Conservation (phyloP, 2,329 filamentous ascomycete genomes). For the Pestalotiopsis fici region DNA sequence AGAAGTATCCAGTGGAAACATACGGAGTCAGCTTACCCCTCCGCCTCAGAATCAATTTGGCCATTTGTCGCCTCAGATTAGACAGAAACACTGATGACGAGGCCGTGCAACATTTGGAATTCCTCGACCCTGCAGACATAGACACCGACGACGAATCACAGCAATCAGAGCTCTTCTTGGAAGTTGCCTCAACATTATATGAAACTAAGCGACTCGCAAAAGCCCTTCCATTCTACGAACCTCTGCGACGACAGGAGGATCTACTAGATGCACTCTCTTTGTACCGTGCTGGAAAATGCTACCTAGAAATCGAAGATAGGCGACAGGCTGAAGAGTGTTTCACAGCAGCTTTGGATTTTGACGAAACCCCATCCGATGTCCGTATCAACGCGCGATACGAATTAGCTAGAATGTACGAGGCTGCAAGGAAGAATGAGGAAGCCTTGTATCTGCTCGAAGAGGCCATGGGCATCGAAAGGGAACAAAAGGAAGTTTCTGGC, state of each 20-base stretch:
- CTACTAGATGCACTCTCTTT: conserved; percentile 53
- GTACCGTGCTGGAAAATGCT: conserved; percentile 66
- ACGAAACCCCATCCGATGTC: conserved; percentile 57
- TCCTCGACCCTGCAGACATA: conserved; percentile 66
- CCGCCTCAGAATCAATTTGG: conserved; percentile 82
- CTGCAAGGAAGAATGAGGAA: conserved; percentile 69
- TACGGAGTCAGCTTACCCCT: conserved; percentile 78
- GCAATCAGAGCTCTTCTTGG: conserved; percentile 78
- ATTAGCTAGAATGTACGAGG: conserved; percentile 83
- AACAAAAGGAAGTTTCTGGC: conserved; percentile 27
- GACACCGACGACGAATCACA: conserved; percentile 56
- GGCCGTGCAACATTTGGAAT: conserved; percentile 75
- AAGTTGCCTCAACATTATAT: conserved; percentile 55
- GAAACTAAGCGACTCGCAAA: conserved; percentile 31
- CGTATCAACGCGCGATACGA: conserved; percentile 74
- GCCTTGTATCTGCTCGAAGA: conserved; percentile 78
- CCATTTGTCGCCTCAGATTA: conserved; percentile 76
- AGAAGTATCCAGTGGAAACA: conserved; percentile 49
- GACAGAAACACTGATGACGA: conserved; percentile 66
- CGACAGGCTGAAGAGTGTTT: conserved; percentile 78
- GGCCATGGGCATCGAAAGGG: conserved; percentile 65
- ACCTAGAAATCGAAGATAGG: conserved; percentile 62
- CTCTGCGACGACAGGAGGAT: conserved; percentile 50
- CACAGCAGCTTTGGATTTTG: conserved; percentile 70
- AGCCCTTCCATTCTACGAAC: conserved; percentile 58